These are phyloP conservation scores for Elaphomyces granulatus DNA, from an alignment of 495 filamentous ascomycete genomes.

Conservation along the genomic window DNA sequence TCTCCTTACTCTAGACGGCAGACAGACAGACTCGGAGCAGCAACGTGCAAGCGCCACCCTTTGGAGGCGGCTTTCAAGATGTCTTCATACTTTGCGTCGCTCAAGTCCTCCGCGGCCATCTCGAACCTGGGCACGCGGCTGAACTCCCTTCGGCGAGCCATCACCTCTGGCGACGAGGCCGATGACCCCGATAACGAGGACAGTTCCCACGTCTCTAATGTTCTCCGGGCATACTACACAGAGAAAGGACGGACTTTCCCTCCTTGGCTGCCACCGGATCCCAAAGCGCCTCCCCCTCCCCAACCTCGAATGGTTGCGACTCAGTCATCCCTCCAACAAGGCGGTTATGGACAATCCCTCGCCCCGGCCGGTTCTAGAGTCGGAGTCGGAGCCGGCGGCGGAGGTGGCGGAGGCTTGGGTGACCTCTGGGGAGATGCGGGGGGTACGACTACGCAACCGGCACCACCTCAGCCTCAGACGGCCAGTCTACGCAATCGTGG, in stretches of 20 bases:
- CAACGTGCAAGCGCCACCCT: too few species aligned
- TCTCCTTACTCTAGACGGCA: too few species aligned
- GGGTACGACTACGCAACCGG: slow-evolving; percentile 25
- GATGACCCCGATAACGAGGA: slow-evolving; percentile 71
- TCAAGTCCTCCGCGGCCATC: slow-evolving; percentile 51
- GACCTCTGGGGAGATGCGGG: slow-evolving; percentile 81
- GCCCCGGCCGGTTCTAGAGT: slow-evolving; percentile 15
- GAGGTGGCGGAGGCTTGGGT: slow-evolving; percentile 41
- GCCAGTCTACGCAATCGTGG: slow-evolving; percentile 40
- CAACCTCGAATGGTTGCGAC: slow-evolving; percentile 37
- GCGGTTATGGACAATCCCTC: slow-evolving; percentile 20
- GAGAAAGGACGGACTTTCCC: slow-evolving; percentile 79
- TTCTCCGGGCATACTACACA: slow-evolving; percentile 85
- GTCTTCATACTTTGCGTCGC: slow-evolving; percentile 63
- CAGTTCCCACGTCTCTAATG: slow-evolving; percentile 86
- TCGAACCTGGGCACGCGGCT: slow-evolving; percentile 67
- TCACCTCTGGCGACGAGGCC: slow-evolving; percentile 72
- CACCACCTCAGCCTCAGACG: slow-evolving; percentile 36
- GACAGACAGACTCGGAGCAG: too few species aligned
- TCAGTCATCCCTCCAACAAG: slow-evolving; percentile 34
- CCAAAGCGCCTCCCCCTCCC: slow-evolving; percentile 51
- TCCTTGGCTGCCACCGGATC: slow-evolving; percentile 77
- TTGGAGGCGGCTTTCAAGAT: slow-evolving; percentile 34
- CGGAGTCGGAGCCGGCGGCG: slow-evolving; percentile 16
- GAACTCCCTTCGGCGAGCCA: slow-evolving; percentile 61